Conservation (phyloP, 495 filamentous ascomycete species). For the Bathelium albidoporum region DNA sequence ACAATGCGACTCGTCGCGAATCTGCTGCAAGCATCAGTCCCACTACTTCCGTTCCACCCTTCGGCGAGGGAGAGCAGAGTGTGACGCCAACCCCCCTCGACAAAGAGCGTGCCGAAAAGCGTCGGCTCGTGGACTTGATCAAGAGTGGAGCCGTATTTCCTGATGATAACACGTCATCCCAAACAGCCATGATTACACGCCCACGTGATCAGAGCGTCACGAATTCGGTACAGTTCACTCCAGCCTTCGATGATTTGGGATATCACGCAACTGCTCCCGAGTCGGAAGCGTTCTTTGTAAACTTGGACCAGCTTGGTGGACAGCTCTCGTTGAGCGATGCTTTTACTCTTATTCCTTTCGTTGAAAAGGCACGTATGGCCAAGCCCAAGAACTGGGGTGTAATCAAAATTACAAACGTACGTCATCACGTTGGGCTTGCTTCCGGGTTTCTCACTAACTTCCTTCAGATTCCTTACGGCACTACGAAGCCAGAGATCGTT, state of each 20-base stretch:
- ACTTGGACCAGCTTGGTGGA: neutral
- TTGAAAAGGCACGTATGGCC: conserved; percentile 16
- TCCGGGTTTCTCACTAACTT: neutral
- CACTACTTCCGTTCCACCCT: neutral
- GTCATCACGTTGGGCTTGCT: neutral
- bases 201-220: neutral
- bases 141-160: neutral
- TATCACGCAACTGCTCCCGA: neutral
- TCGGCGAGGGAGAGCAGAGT: neutral
- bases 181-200: neutral
- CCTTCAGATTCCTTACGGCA: conserved; percentile 55
- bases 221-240: neutral
- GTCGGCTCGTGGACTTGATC: conserved; percentile 1
- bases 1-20: neutral
- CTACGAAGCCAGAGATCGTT: conserved; percentile 56
- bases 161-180: neutral
- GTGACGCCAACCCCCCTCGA: neutral
- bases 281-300: neutral
- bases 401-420: conserved; percentile 31
- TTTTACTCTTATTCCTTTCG: conserved; percentile 16
- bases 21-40: neutral
- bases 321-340: conserved; percentile 11
- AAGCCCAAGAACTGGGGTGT: conserved; percentile 26
- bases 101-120: neutral
- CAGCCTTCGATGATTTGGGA: neutral